Base-by-base conservation (phyloP, 495 filamentous ascomycete species). In the Penicillium soppii region DNA sequence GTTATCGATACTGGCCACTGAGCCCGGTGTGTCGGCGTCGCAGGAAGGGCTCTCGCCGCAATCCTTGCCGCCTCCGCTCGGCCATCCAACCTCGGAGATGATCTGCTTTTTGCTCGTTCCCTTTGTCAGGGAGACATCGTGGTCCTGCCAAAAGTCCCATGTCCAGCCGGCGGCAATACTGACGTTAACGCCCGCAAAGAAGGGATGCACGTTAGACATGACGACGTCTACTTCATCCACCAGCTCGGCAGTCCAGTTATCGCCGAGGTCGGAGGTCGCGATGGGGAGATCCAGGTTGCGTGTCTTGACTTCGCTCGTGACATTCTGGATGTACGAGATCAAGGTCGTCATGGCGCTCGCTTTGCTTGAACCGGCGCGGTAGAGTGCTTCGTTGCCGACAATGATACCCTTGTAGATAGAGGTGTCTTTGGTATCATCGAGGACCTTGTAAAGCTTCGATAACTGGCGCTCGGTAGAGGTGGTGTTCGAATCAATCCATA, bases 181-280 rank as follows among this genome's bases (percentile, higher is more conserved):
- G 12, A 80, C 85, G 12, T 76, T 73, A 36, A 89, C 83, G 45
- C 94, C 94, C 4, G 84, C 90, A 59, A 98, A 98, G 78, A 98
- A 97, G 2, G 94, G 94, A 68, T 98, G 94, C 27, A 97, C 85
- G 65, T 98, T 98, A 16, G 90, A 88, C 92, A 97, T 97, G 63
- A 97, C 83, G 53, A 89, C 80, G 57, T 97, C 94, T 35, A 90
- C 86, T 39, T 81, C 74, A 5, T 62, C 46, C 0, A 88, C 85
- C 13, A 98, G 78, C 0, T 74, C 61, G 1, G 74, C 56, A 2
- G 83, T 86, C 94, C 94, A 97, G 62, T 91, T 87, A 54, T 92
- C 87, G 13, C 94, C 94, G 4, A 98, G 79, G 69, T 98, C 94
- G 4, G 85, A 87, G 0, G 91, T 96, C 1, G 90, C 90, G n/a